Base-by-base conservation (phyloP, 805 yeast genomes). In the Kodamaea hsintzibuensis region DNA sequence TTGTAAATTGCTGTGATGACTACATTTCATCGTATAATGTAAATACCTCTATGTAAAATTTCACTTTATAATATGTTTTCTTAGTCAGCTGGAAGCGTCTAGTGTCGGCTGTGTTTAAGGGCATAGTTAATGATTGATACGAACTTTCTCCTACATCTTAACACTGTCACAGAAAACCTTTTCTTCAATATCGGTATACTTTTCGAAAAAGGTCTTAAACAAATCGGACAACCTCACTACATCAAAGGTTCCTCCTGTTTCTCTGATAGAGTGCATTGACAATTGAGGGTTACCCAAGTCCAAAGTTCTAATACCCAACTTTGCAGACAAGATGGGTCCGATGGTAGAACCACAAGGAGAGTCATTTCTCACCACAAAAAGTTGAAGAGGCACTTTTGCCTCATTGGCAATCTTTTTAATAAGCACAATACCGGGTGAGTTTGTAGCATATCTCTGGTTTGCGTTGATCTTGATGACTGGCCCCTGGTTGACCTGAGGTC, bases 301-400 rank as follows among this genome's bases (percentile, higher is more conserved):
- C 56, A 92, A 71, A 2, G 97, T 89, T 66, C 95, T 81, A 49
- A 92, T 80, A 51, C 98, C 98, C 39, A 91, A 79, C 60, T 88
- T 88, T 2, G 96, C 86, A 37, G 97, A 87, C 54, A 93, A 75
- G 70, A 92, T 89, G 17, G 98, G 98, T 0, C 98, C 99, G 64
- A 93, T 93, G 1, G 99, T 93, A 1, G 96, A 87, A 2, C 99
- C 99, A 72, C 98, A 93, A 2, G 97, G 90, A 2, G 96, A 85
- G 65, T 89, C 96, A 68, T 93, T 95, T 53, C 93, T 82, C 25
- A 88, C 96, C n/a, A 92, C 98, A 73, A 93, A 91, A 53, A 91
- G 70, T 70, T 93, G 99, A 57, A 93, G 71, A 14, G 98, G 97
- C n/a, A 89, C 86, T 60, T 81, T 72, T 3, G 84, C 85, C 25